Conservation (phyloP, 306 rosid genomes). For the Cucumis cinereus region DNA sequence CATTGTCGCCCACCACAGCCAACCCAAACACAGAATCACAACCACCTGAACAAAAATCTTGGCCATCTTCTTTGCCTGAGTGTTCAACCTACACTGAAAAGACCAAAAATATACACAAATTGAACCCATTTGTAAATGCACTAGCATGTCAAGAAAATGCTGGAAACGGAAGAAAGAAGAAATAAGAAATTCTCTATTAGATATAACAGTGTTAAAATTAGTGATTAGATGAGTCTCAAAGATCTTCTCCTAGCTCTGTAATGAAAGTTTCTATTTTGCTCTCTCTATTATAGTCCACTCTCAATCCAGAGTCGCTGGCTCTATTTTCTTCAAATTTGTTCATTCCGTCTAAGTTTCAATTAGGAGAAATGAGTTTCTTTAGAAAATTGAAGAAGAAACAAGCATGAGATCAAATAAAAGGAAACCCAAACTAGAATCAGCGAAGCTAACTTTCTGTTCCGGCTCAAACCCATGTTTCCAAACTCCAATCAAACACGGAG, state of each 20-base stretch:
- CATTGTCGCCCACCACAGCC: slow-evolving; percentile 33
- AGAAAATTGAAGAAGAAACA: neutral
- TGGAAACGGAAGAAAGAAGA: neutral
- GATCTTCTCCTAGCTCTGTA: neutral
- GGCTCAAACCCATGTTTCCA: neutral
- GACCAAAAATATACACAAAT: neutral
- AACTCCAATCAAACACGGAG: neutral
- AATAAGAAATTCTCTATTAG: neutral
- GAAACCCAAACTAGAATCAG: neutral
- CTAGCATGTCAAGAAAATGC: neutral
- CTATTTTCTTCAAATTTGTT: neutral
- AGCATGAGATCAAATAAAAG: neutral
- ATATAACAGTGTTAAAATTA: neutral
- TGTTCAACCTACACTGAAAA: slow-evolving; percentile 21
- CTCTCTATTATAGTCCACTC: neutral
- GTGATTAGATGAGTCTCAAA: neutral
- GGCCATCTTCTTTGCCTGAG: slow-evolving; percentile 28
- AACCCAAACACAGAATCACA: slow-evolving; percentile 34
- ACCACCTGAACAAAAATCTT: slow-evolving; percentile 24
- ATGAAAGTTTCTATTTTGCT: neutral
- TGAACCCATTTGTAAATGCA: neutral
- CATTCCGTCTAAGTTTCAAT: neutral
- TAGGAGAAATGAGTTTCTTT: neutral
- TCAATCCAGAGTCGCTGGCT: neutral
- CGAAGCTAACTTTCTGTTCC: neutral